These are phyloP conservation scores for Macrophomina tecta DNA, from an alignment of 2,329 filamentous ascomycete species.

Conservation along the genomic window DNA sequence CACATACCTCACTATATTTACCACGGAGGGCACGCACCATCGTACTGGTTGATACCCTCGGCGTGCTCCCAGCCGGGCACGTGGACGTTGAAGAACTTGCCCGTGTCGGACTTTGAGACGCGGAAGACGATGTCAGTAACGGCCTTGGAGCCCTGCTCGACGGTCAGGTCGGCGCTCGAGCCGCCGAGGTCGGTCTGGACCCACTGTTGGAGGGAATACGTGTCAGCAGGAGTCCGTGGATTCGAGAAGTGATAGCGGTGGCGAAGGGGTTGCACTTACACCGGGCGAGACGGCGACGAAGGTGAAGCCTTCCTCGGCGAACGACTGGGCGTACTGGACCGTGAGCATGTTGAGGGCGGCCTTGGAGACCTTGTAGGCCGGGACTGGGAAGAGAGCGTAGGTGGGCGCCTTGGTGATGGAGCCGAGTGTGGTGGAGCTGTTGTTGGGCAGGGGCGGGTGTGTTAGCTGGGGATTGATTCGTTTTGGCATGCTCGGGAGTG, in stretches of 20 bases:
- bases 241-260: too few relatives aligned
- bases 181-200: slow-evolving; percentile 53
- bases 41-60: too few relatives aligned
- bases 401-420: slow-evolving; percentile 44
- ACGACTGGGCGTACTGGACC: too few relatives aligned
- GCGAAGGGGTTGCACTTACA: too few relatives aligned
- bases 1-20: too few relatives aligned
- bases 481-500: too few relatives aligned
- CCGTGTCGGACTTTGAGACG: slow-evolving; percentile 48
- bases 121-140: slow-evolving; percentile 53
- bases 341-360: slow-evolving; percentile 49
- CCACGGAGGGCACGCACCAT: too few relatives aligned
- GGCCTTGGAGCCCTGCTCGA: slow-evolving; percentile 47
- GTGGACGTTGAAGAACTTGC: slow-evolving; percentile 55
- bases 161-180: slow-evolving; percentile 48
- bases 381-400: slow-evolving; percentile 35
- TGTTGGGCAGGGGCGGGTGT: too few relatives aligned
- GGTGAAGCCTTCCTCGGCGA: too few relatives aligned
- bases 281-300: too few relatives aligned
- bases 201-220: slow-evolving; percentile 45
- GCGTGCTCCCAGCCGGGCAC: slow-evolving; percentile 35
- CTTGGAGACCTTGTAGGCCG: slow-evolving; percentile 55
- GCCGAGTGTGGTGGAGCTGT: slow-evolving; percentile 50
- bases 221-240: not conserved
- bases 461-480: too few relatives aligned